Evolutionary conservation across 106 monocot genomes (phyloP), one percentile per base, ranked within the genome.

Genomic region (Dioscorea zingiberensis): DNA sequence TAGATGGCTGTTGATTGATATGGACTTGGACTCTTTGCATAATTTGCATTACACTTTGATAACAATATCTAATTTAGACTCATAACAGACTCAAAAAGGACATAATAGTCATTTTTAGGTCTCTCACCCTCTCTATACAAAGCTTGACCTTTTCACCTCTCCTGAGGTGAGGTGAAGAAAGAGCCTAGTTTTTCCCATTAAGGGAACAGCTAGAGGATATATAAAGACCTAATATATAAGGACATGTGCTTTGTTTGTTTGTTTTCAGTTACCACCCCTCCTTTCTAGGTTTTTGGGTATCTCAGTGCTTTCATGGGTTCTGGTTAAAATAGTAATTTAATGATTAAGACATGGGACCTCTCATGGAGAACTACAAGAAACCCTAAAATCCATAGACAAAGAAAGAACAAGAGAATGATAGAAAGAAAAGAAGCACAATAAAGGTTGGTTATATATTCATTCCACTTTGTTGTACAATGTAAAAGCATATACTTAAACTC

Each of bases 241-340:
- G 51, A 18, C 0, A 53, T 18, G 11, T 53, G n/a, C 4, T 53
- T 53, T 53, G 19, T 19, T 53, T 53, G 51, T 53, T 18, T 53
- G 51, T 53, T 53, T 16, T 19, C 51, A 18, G 51, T 53, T 53
- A 13, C n/a, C 51, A 16, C 3, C 10, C 8, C 19, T 53, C 51
- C 9, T 53, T 53, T 53, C 11, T 53, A 53, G 51, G 51, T 3
- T 19, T 53, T 25, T 24, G 9, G 58, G 13, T 25, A 25, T 13
- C 26, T 58, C 22, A 14, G 26, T 38, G 25, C 26, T 25, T 58
- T 6, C 58, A 21, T 26, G 58, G 24, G 22, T 26, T 7, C 24
- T 6, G 19, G 22, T 22, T 14, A 25, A 58, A 58, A 25, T 23
- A 58, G 58, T 58, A 58, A 58, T 58, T 58, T 58, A 58, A 58